Evolutionary conservation across 805 yeast species (phyloP).

Genomic region (Teunomyces funiuensis): DNA sequence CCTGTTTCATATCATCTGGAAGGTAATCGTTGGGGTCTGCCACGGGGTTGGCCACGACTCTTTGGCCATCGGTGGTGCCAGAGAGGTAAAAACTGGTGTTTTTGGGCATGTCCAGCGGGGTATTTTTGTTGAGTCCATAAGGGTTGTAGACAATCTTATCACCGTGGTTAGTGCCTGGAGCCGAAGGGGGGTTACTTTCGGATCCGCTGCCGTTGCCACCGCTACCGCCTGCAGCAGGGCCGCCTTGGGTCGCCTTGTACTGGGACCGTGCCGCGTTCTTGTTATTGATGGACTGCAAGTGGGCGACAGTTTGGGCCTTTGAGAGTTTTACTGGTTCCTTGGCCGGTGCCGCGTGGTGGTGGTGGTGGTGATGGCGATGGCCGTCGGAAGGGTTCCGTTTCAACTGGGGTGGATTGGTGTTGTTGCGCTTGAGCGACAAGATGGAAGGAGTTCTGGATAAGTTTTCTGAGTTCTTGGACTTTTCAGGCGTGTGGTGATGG

Average conservation of each 20-base stretch:
- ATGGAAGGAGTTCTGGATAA: slow-evolving; percentile 10
- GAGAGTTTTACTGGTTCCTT: slow-evolving; percentile 14
- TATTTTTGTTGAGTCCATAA: slow-evolving; percentile 50
- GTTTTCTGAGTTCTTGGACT: slow-evolving; percentile 1
- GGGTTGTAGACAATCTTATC: slow-evolving; percentile 64
- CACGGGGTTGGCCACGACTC: slow-evolving; percentile 59
- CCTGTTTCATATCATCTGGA: slow-evolving; percentile 54
- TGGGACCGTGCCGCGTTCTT: slow-evolving; percentile 24
- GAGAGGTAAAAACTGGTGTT: slow-evolving; percentile 24
- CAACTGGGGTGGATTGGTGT: slow-evolving; percentile 7
- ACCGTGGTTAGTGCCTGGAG: slow-evolving; percentile 7
- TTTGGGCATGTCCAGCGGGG: slow-evolving; percentile 21
- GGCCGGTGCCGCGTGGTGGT: slow-evolving; percentile 10
- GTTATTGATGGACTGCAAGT: slow-evolving; percentile 32
- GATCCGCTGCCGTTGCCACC: background rate
- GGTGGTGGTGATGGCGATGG: slow-evolving; percentile 7
- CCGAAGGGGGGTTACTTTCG: slow-evolving; percentile 4
- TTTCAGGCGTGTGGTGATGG: slow-evolving; percentile 8
- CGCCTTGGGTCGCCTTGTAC: slow-evolving; percentile 11
- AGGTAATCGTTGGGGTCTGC: slow-evolving; percentile 64
- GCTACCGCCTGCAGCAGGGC: too few species aligned
- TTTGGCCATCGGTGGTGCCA: slow-evolving; percentile 40
- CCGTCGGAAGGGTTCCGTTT: slow-evolving; percentile 6
- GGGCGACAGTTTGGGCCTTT: slow-evolving; percentile 38
- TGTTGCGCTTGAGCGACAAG: slow-evolving; percentile 12